phyloP scores from a whole-genome alignment of 2,329 filamentous ascomycete genomes.

The Alternaria brassicae region DNA sequence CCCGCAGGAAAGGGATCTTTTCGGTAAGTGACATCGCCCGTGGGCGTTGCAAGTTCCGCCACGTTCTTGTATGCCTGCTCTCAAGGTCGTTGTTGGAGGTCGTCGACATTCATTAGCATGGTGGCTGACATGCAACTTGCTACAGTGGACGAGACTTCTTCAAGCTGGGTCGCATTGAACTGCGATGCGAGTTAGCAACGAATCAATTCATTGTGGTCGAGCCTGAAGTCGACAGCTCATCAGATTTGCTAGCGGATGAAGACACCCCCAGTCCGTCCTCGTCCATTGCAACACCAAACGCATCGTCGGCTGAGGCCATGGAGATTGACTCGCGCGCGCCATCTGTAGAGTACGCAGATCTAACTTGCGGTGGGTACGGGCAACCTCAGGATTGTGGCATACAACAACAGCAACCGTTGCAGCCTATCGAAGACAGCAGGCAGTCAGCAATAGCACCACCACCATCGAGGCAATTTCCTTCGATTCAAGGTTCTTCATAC shows the following conservation, averaged over 20 bases:
- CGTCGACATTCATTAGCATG: background rate
- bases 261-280: slow-evolving; percentile 28
- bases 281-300: slow-evolving; percentile 8
- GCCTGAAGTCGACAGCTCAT: slow-evolving; percentile 32
- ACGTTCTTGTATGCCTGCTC: background rate
- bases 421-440: slow-evolving; percentile 27
- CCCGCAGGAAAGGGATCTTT: slow-evolving; percentile 37
- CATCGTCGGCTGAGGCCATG: slow-evolving; percentile 30
- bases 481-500: slow-evolving; percentile 19
- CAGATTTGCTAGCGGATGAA: slow-evolving; percentile 28
- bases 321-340: slow-evolving; percentile 40
- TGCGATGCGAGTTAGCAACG: slow-evolving; percentile 46
- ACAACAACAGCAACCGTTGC: slow-evolving; percentile 25
- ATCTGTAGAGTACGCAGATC: slow-evolving; percentile 24
- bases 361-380: slow-evolving; percentile 22
- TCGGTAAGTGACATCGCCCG: slow-evolving; percentile 38
- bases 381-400: slow-evolving; percentile 27
- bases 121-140: slow-evolving; percentile 10
- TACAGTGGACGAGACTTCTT: slow-evolving; percentile 49
- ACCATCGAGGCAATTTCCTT: slow-evolving; percentile 26
- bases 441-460: slow-evolving; percentile 27
- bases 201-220: slow-evolving; percentile 35
- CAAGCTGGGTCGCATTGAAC: slow-evolving; percentile 49
- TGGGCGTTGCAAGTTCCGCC: background rate
- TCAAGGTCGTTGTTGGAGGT: background rate